phyloP scores from a whole-genome alignment of 2,329 filamentous ascomycete species.

The Aspergillus japonicus region DNA sequence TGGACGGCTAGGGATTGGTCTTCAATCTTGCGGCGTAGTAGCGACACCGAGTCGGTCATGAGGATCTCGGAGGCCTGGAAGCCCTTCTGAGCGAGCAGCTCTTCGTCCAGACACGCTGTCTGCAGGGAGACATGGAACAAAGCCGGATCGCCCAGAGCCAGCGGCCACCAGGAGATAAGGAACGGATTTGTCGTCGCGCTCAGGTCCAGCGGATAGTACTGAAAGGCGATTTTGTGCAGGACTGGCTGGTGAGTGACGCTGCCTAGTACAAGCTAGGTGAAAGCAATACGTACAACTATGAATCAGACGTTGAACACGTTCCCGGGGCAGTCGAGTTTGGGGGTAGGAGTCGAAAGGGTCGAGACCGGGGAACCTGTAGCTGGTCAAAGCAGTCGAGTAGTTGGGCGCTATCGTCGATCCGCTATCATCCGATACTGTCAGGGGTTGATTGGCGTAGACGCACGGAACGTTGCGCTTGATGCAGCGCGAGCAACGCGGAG shows the following conservation, averaged over 20 bases:
- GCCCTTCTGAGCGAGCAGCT: slow-evolving; percentile 52
- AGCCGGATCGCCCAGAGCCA: slow-evolving; percentile 56
- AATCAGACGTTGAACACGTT: slow-evolving; percentile 56
- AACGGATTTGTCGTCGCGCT: slow-evolving; percentile 57
- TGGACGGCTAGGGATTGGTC: slow-evolving; percentile 50
- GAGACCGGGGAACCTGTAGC: slow-evolving; percentile 39
- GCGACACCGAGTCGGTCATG: slow-evolving; percentile 57
- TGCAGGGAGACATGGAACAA: slow-evolving; percentile 61
- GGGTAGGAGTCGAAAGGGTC: slow-evolving; percentile 61
- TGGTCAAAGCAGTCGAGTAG: slow-evolving; percentile 17
- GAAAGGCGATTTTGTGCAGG: slow-evolving; percentile 57
- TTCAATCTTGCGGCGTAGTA: slow-evolving; percentile 53
- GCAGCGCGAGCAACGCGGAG: slow-evolving; percentile 57
- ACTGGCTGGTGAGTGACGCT: slow-evolving; percentile 39
- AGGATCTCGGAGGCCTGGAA: slow-evolving; percentile 56
- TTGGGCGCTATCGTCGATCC: slow-evolving; percentile 5
- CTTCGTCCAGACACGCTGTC: slow-evolving; percentile 58
- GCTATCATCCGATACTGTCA: slow-evolving; percentile 28
- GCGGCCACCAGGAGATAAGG: slow-evolving; percentile 60
- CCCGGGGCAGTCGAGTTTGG: slow-evolving; percentile 51
- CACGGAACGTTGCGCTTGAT: slow-evolving; percentile 50
- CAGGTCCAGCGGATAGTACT: slow-evolving; percentile 60
- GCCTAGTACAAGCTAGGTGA: not conserved
- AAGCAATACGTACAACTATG: slow-evolving; percentile 49
- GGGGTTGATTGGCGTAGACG: slow-evolving; percentile 56